These are phyloP conservation scores for Casuarina cunninghamiana DNA, from an alignment of 306 rosid species.

Conservation along the genomic window DNA sequence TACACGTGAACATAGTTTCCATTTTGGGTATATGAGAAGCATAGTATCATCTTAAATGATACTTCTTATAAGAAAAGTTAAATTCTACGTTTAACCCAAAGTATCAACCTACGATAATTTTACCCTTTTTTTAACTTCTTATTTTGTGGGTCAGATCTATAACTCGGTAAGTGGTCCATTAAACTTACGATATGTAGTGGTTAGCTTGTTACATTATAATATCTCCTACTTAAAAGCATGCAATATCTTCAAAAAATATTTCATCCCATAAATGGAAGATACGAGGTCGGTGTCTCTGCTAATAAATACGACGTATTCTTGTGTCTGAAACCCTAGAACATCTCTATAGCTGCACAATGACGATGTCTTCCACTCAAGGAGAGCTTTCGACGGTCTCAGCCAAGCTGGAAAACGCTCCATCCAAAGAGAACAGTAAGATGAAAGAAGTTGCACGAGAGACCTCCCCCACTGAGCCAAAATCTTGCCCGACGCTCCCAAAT, in stretches of 20 bases:
- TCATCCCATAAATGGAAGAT: conserved; percentile 1
- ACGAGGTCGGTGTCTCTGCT: not conserved
- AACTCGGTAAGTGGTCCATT: not conserved
- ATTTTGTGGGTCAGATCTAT: not conserved
- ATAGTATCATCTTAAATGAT: not conserved
- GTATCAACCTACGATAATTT: not conserved
- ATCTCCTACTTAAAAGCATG: not conserved
- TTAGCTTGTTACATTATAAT: not conserved
- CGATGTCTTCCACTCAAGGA: not conserved
- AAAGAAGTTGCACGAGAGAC: not conserved
- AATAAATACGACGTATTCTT: not conserved
- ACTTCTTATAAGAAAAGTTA: not conserved
- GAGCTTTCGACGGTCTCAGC: not conserved
- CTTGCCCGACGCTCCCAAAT: too few species aligned
- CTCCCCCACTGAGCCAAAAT: not conserved
- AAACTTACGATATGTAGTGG: not conserved
- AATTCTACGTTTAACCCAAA: not conserved
- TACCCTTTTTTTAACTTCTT: not conserved
- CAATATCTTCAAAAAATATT: not conserved
- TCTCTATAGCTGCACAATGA: not conserved
- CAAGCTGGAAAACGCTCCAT: not conserved
- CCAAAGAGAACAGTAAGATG: not conserved
- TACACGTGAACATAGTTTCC: too few species aligned
- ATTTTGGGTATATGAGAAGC: not conserved
- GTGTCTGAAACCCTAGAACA: not conserved